Evolutionary conservation across 1,139 yeast species (phyloP).

Genomic region (Blastobotrys illinoisensis): DNA sequence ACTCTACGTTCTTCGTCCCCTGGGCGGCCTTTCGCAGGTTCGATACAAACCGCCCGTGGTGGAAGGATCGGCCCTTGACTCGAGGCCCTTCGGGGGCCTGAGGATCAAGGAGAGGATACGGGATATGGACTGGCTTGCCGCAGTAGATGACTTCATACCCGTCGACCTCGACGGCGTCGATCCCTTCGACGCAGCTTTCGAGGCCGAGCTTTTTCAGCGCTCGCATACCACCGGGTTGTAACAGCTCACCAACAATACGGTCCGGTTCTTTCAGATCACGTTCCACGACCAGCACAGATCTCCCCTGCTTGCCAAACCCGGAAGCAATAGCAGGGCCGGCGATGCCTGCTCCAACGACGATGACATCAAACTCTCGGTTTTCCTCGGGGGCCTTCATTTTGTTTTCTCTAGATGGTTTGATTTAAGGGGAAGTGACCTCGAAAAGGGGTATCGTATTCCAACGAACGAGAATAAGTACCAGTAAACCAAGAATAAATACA

Average conservation of each 20-base stretch:
- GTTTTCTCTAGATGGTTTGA: not conserved
- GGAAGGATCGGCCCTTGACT: constrained; percentile 73
- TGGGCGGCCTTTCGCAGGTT: constrained; percentile 72
- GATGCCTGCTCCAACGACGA: constrained; percentile 91
- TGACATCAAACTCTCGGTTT: constrained; percentile 44
- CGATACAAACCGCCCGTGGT: constrained; percentile 81
- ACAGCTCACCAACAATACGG: constrained; percentile 91
- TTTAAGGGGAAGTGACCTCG: not conserved
- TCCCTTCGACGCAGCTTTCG: constrained; percentile 70
- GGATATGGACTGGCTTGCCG: constrained; percentile 50
- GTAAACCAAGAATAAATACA: not conserved
- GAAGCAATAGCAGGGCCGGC: constrained; percentile 93
- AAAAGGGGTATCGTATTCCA: not conserved
- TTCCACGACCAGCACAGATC: constrained; percentile 59
- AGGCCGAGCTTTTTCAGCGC: constrained; percentile 79
- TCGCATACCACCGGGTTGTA: constrained; percentile 92
- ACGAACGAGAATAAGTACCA: not conserved
- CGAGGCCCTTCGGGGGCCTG: constrained; percentile 24
- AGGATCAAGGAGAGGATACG: constrained; percentile 51
- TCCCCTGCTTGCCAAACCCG: constrained; percentile 83
- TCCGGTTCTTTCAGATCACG: constrained; percentile 91
- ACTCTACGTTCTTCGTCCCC: constrained; percentile 55
- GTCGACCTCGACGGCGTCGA: constrained; percentile 68
- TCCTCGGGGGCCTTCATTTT: not conserved
- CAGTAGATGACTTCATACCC: constrained; percentile 79